Evolutionary conservation across 2,329 filamentous ascomycete species (phyloP).

Genomic region (Clarireedia homoeocarpa): DNA sequence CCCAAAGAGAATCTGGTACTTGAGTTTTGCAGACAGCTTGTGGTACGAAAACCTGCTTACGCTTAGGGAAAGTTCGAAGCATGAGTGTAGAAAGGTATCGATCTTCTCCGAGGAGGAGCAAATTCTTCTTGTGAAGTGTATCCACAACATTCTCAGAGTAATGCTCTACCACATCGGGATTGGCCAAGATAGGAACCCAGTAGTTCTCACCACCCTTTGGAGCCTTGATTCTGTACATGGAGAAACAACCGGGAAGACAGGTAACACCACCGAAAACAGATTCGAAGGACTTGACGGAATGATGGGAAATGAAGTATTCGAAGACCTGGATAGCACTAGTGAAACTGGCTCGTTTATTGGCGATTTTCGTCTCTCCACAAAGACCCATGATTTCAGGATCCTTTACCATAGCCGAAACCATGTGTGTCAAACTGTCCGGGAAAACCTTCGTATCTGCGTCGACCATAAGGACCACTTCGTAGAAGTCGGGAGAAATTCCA

Average conservation of each 20-base stretch:
- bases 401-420: constrained; percentile 98
- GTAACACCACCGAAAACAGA: constrained; percentile 98
- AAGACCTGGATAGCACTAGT: constrained; percentile 98
- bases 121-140: constrained; percentile 94
- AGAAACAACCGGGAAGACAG: constrained; percentile 97
- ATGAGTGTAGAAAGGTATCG: constrained; percentile 94
- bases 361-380: constrained; percentile 98
- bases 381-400: constrained; percentile 99
- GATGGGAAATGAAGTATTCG: constrained; percentile 98
- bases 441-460: constrained; percentile 99
- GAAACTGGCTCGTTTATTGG: constrained; percentile 93
- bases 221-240: constrained; percentile 99
- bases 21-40: constrained; percentile 99
- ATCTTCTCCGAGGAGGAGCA: constrained; percentile 87
- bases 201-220: constrained; percentile 98
- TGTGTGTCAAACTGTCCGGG: constrained; percentile 95
- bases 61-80: constrained; percentile 97
- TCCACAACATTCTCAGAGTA: constrained; percentile 99
- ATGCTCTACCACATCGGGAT: constrained; percentile 97
- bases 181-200: constrained; percentile 97
- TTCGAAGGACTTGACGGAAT: constrained; percentile 94
- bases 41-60: constrained; percentile 96
- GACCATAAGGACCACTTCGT: constrained; percentile 97
- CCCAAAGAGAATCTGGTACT: constrained; percentile 85
- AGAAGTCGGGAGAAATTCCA: constrained; percentile 95